These are phyloP conservation scores for Sclerotinia subarctica DNA, from an alignment of 2,329 filamentous ascomycete genomes.

Conservation along the genomic window DNA sequence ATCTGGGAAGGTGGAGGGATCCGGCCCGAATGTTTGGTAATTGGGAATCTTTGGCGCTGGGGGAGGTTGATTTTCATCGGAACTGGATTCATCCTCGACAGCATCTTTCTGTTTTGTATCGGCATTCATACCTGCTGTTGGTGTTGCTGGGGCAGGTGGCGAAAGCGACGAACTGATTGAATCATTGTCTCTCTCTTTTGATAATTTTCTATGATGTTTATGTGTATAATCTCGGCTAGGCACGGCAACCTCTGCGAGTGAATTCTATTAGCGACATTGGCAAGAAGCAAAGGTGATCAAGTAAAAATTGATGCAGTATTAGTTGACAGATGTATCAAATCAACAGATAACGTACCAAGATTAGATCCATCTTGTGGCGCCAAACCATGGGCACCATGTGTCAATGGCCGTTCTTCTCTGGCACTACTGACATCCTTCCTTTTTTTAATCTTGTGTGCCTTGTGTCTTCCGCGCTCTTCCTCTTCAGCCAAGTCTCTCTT, in stretches of 20 bases:
- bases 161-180: slow-evolving; percentile 60
- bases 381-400: slow-evolving; percentile 60
- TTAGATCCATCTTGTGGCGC: slow-evolving; percentile 61
- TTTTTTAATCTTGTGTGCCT: slow-evolving; percentile 69
- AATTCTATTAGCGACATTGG: slow-evolving; percentile 6
- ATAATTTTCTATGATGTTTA: slow-evolving; percentile 21
- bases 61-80: slow-evolving; percentile 56
- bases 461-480: slow-evolving; percentile 47
- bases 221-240: slow-evolving; percentile 25
- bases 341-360: slow-evolving; percentile 47
- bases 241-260: slow-evolving; percentile 30
- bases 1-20: slow-evolving; percentile 86
- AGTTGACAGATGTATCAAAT: neutral
- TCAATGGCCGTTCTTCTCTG: slow-evolving; percentile 56
- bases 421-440: slow-evolving; percentile 67
- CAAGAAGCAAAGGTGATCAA: neutral
- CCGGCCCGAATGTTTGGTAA: slow-evolving; percentile 86
- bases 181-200: slow-evolving; percentile 41
- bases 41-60: slow-evolving; percentile 57
- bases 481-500: slow-evolving; percentile 48
- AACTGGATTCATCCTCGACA: slow-evolving; percentile 48
- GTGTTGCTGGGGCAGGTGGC: slow-evolving; percentile 50
- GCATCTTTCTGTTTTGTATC: slow-evolving; percentile 51
- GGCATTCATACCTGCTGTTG: slow-evolving; percentile 51
- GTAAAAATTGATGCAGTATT: neutral